phyloP scores from a whole-genome alignment of 495 filamentous ascomycete genomes.

The Hypomontagnella submonticulosa region DNA sequence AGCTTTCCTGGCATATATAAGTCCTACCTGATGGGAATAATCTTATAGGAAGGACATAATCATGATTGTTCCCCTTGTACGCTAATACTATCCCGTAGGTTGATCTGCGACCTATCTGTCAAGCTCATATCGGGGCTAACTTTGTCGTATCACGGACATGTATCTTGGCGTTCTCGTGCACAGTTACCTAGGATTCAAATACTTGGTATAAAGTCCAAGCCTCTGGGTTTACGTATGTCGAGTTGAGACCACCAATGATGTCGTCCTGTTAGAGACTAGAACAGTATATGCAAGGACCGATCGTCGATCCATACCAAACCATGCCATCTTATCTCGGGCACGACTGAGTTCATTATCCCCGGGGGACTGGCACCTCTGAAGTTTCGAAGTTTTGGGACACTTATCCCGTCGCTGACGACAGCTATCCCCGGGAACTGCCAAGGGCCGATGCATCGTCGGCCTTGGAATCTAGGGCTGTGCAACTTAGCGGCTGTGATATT shows the following conservation, averaged over 20 bases:
- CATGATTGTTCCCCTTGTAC: neutral
- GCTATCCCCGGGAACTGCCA: conserved; percentile 3
- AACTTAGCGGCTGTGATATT: conserved; percentile 15
- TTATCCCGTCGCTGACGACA: conserved; percentile 21
- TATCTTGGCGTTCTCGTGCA: conserved; percentile 18
- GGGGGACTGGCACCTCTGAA: too few species aligned
- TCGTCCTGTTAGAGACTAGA: too few species aligned
- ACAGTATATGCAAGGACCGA: too few species aligned
- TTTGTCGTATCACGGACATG: conserved; percentile 25
- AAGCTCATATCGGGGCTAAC: conserved; percentile 8
- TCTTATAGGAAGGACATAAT: neutral
- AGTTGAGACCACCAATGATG: conserved; percentile 5
- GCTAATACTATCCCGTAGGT: neutral
- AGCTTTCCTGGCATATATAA: neutral
- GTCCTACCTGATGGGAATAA: neutral
- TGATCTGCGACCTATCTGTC: conserved; percentile 13
- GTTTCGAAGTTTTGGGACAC: neutral
- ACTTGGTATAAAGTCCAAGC: conserved; percentile 11
- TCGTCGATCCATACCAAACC: too few species aligned
- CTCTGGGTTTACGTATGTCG: conserved; percentile 13
- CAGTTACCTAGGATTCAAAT: neutral
- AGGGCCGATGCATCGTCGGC: conserved; percentile 9
- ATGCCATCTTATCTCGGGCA: too few species aligned
- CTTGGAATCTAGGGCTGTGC: conserved; percentile 26
- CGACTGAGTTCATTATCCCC: too few species aligned